Conservation (phyloP, 805 yeast species). For the Wickerhamiella galacta region DNA sequence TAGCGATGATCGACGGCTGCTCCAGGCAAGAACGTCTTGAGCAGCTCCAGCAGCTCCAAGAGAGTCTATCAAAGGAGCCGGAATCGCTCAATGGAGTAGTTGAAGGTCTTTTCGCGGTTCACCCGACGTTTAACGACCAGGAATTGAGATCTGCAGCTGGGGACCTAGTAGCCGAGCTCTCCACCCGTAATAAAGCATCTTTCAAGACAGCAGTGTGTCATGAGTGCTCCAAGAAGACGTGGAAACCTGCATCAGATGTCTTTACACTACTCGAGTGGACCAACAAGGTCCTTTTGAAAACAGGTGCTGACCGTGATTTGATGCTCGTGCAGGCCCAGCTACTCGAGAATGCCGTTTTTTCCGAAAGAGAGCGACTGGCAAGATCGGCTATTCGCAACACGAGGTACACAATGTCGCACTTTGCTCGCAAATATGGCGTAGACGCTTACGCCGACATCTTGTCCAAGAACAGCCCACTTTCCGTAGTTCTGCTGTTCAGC, state of each 20-base stretch:
- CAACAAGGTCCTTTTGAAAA: slow-evolving; percentile 1
- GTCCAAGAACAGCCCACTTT: slow-evolving; percentile 1
- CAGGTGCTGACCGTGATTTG: not conserved
- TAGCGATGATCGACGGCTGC: too few species aligned
- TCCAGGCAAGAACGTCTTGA: too few species aligned
- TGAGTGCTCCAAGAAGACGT: not conserved
- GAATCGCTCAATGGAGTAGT: too few species aligned
- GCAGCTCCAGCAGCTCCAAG: too few species aligned
- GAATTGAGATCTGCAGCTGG: too few species aligned
- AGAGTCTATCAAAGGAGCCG: too few species aligned
- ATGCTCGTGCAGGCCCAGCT: slow-evolving; percentile 2
- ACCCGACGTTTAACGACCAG: too few species aligned
- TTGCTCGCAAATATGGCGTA: slow-evolving; percentile 1
- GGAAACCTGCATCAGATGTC: slow-evolving; percentile 4
- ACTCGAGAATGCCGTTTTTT: slow-evolving; percentile 1
- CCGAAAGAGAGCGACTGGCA: slow-evolving; percentile 1
- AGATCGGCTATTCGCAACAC: slow-evolving; percentile 1
- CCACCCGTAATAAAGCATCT: too few species aligned
- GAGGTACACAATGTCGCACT: not conserved
- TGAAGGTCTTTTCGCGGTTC: too few species aligned
- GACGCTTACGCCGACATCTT: not conserved
- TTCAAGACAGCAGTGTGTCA: too few species aligned
- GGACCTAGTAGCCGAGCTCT: too few species aligned
- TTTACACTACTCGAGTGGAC: slow-evolving; percentile 5
- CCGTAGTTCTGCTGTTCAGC: not conserved